Evolutionary conservation across 352 stramenopile species (phyloP), one percentile per base, ranked within the genome.

Genomic region (Phytophthora pisi): DNA sequence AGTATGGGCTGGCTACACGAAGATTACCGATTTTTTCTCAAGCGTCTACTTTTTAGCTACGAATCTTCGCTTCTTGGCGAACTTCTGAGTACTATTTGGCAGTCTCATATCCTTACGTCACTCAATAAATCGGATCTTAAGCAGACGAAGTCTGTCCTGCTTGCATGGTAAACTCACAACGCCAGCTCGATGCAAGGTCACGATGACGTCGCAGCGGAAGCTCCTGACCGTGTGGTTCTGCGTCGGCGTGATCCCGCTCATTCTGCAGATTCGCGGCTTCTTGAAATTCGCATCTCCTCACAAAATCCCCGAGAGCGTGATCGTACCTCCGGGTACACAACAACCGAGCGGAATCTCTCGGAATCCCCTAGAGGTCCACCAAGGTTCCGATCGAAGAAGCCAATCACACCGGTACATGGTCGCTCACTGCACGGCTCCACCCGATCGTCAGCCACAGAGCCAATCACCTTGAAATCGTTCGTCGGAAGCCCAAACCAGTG

Each of bases 381-480:
- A 20, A 71, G 50, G 18, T 51, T 50, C 10, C 40, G 63, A 28
- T 70, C 40, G 16, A 61, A 66, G 13, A 71, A 71, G 36, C 43
- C 58, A 28, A 59, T n/a, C 2, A 71, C 26, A 49, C 57, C 57
- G 4, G 31, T 54, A 24, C 64, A 71, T 38, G 58, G 24, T 30
- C 51, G 64, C 30, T 66, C 64, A 28, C 2, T 58, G 20, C 50
- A 66, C 15, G 34, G 58, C 6, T 58, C 38, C 15, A 70, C 56
- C 3, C 50, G 42, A 10, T 60, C 49, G 0, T 30, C 49, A 1
- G 49, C 43, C 0, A 76, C 36, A 24, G 45, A 43, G 0, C 64
- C 68, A 3, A 76, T 61, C 16, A 66, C 31, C 16, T 64, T 15
- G 31, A 69, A 54, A 13, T 70, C 57, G 1, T 70, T 53, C 18